A percentile compares a stretch with the other conserved stretches of the same genome.
Conservation (phyloP, 768 basidiomycete species). For the Lentinula raphanica region DNA sequence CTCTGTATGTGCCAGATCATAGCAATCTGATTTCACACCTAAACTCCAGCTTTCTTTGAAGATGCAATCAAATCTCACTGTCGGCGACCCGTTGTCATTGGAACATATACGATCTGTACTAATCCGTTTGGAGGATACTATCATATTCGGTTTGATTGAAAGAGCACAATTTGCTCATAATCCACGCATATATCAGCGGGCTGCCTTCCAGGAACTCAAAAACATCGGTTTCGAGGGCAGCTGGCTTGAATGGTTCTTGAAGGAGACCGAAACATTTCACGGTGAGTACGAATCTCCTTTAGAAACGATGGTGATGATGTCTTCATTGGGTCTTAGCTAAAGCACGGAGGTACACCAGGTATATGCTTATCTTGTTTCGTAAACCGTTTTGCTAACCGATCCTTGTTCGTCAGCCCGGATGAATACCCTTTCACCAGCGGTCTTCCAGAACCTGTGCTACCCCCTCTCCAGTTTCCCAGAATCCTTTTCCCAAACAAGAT, state of each 20-base stretch:
- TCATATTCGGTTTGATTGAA: conserved; percentile 97
- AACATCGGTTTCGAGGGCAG: conserved; percentile 74
- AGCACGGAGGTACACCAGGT: conserved; percentile 93
- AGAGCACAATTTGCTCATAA: conserved; percentile 96
- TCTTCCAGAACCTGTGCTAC: conserved; percentile 80
- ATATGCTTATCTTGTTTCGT: not conserved
- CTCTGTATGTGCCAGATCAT: not conserved
- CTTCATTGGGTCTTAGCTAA: conserved; percentile 55
- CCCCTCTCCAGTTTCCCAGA: conserved; percentile 63
- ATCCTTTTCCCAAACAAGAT: conserved; percentile 76
- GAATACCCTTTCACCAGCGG: conserved; percentile 90
- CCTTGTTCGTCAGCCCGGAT: conserved; percentile 66
- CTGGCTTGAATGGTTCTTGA: conserved; percentile 98
- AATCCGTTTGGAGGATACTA: conserved; percentile 92
- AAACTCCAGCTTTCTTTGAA: no score
- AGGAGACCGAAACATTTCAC: conserved; percentile 92
- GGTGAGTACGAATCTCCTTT: conserved; percentile 44
- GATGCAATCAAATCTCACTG: conserved; percentile 69
- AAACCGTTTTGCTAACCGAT: not conserved
- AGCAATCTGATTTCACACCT: not conserved
- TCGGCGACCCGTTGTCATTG: conserved; percentile 78
- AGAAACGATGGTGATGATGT: not conserved
- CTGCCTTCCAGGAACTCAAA: conserved; percentile 72
- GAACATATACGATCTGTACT: conserved; percentile 85
- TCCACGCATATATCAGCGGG: conserved; percentile 77